Percentiles rank a stretch among this genome's conserved stretches.
Conservation (phyloP, 2,329 filamentous ascomycete species). For the Teratosphaeria destructans region DNA sequence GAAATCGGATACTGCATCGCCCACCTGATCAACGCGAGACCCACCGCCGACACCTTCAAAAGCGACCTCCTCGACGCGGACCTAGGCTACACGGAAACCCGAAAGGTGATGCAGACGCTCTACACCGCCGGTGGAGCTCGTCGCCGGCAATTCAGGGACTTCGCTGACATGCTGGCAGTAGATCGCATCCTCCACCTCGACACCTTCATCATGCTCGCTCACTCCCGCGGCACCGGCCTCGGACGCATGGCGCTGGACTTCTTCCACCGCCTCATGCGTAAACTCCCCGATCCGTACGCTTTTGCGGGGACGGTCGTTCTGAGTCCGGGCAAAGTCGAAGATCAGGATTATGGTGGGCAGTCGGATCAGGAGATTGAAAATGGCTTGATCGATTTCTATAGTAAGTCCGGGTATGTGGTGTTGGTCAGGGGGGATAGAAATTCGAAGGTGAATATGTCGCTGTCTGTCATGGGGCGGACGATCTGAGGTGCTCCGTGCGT, state of each 20-base stretch:
- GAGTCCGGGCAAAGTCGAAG: neutral
- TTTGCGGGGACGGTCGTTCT: neutral
- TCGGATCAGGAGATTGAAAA: neutral
- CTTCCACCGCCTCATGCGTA: neutral
- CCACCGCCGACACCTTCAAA: neutral
- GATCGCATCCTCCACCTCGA: neutral
- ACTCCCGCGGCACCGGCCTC: neutral
- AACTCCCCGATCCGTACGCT: neutral
- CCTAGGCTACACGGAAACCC: neutral
- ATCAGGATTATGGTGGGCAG: neutral
- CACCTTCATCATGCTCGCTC: neutral
- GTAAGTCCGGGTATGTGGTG: neutral
- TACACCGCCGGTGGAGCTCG: neutral
- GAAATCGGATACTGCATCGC: neutral
- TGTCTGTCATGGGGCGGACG: neutral
- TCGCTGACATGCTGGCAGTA: neutral
- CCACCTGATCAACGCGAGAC: neutral
- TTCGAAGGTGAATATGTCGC: neutral
- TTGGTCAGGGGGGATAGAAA: neutral
- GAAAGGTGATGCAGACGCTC: neutral
- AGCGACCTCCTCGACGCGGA: neutral
- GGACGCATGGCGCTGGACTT: neutral
- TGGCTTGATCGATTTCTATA: neutral
- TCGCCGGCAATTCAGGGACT: neutral
- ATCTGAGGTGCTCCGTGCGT: neutral